Evolutionary conservation across 495 filamentous ascomycete genomes (phyloP).

Genomic region (Penicillium paxilli): DNA sequence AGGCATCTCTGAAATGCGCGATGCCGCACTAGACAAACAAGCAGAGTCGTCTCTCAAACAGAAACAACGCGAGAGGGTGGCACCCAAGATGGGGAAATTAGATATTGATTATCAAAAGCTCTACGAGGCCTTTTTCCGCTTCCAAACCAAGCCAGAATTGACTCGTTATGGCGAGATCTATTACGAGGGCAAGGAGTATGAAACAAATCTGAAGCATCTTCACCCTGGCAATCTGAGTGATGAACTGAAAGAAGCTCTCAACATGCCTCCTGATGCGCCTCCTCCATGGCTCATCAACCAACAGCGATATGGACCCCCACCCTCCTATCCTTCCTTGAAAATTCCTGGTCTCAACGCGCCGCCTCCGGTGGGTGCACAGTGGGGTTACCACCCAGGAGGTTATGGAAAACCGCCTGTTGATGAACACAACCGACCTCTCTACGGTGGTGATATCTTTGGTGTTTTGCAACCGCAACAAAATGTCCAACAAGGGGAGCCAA

Average conservation of each 20-base stretch:
- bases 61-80: constrained; percentile 91
- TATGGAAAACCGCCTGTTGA: constrained; percentile 96
- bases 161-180: constrained; percentile 97
- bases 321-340: constrained; percentile 88
- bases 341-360: constrained; percentile 96
- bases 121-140: constrained; percentile 96
- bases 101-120: constrained; percentile 98
- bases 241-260: constrained; percentile 87
- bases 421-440: constrained; percentile 85
- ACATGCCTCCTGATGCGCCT: constrained; percentile 90
- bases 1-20: constrained; percentile 96
- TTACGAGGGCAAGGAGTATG: constrained; percentile 97
- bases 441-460: constrained; percentile 93
- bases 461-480: constrained; percentile 66
- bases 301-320: constrained; percentile 89
- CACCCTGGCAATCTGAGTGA: constrained; percentile 89
- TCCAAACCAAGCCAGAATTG: constrained; percentile 91
- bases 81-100: constrained; percentile 94
- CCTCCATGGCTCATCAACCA: constrained; percentile 98
- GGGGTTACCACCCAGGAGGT: constrained; percentile 94
- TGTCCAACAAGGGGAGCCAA: constrained; percentile 68
- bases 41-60: constrained; percentile 87
- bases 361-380: constrained; percentile 85
- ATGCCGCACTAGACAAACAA: constrained; percentile 94
- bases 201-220: constrained; percentile 88